These are phyloP conservation scores for Arthrobotrys sinensis DNA, from an alignment of 2,329 filamentous ascomycete genomes.

Conservation along the genomic window DNA sequence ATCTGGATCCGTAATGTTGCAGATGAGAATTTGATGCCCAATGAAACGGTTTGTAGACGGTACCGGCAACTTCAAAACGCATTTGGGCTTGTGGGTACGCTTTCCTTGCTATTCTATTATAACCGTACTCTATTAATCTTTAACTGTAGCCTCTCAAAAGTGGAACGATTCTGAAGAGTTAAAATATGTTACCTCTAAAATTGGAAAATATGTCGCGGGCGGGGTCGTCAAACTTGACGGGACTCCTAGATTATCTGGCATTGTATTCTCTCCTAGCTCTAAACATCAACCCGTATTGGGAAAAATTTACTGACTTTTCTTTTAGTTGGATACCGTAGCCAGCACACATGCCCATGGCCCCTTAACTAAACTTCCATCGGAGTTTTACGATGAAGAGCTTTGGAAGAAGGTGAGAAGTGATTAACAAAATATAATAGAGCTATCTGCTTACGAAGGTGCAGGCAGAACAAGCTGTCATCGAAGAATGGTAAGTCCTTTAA, in stretches of 20 bases:
- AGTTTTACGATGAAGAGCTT: conserved; percentile 82
- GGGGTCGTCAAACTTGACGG: conserved; percentile 83
- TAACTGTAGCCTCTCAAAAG: conserved; percentile 75
- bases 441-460: neutral
- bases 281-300: neutral
- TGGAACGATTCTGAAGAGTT: conserved; percentile 87
- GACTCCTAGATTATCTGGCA: conserved; percentile 85
- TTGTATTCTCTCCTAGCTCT: conserved; percentile 67
- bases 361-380: conserved; percentile 81
- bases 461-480: conserved; percentile 31
- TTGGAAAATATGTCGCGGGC: conserved; percentile 88
- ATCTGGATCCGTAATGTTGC: conserved; percentile 66
- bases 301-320: neutral
- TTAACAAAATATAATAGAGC: neutral
- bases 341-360: conserved; percentile 87
- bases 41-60: conserved; percentile 80
- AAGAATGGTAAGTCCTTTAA: conserved; percentile 43
- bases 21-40: conserved; percentile 86
- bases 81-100: conserved; percentile 58
- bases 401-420: conserved; percentile 34
- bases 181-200: conserved; percentile 82
- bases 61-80: conserved; percentile 77
- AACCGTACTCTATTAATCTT: neutral
- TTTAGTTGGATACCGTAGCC: conserved; percentile 87
- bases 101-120: conserved; percentile 71